Evolutionary conservation across 768 basidiomycete species (phyloP).

Genomic region (Boletellus ananas): DNA sequence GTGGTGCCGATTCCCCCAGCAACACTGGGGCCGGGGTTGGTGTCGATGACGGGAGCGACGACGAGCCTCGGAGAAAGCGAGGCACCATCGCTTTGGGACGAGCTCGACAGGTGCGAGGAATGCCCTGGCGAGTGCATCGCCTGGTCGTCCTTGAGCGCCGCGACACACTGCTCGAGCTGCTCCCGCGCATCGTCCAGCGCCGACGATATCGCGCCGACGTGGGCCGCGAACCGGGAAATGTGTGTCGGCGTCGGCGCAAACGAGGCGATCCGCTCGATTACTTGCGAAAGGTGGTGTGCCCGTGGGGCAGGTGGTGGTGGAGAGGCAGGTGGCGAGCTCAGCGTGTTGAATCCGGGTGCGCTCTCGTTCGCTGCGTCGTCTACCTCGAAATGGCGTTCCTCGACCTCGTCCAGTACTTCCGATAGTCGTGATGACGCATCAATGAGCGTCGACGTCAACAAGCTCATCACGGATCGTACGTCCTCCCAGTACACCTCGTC

Average conservation of each 20-base stretch:
- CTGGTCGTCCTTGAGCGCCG: slow-evolving; percentile 45
- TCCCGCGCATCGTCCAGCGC: slow-evolving; percentile 71
- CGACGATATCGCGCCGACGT: slow-evolving; percentile 65
- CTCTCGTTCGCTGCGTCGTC: slow-evolving; percentile 44
- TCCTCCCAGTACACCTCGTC: slow-evolving; percentile 85
- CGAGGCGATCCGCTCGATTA: slow-evolving; percentile 30
- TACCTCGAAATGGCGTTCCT: slow-evolving; percentile 43
- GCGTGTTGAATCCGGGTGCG: slow-evolving; percentile 9
- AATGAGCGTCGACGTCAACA: slow-evolving; percentile 63
- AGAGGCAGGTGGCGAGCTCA: slow-evolving; percentile 9
- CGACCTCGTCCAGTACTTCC: slow-evolving; percentile 60
- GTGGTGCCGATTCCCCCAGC: background rate
- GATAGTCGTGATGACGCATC: slow-evolving; percentile 61
- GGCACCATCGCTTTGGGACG: slow-evolving; percentile 11
- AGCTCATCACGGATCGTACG: slow-evolving; percentile 66
- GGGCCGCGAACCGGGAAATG: slow-evolving; percentile 64
- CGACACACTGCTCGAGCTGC: slow-evolving; percentile 60
- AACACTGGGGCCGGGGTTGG: too few relatives aligned
- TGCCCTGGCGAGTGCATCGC: slow-evolving; percentile 13
- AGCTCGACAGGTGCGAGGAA: slow-evolving; percentile 19
- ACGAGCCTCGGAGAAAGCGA: background rate
- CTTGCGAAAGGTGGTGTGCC: slow-evolving; percentile 9
- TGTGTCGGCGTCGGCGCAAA: slow-evolving; percentile 77
- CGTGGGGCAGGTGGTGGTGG: slow-evolving; percentile 16
- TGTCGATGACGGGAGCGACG: too few relatives aligned